These are phyloP conservation scores for Schwanniomyces occidentalis DNA, from an alignment of 805 yeast species.

Conservation along the genomic window DNA sequence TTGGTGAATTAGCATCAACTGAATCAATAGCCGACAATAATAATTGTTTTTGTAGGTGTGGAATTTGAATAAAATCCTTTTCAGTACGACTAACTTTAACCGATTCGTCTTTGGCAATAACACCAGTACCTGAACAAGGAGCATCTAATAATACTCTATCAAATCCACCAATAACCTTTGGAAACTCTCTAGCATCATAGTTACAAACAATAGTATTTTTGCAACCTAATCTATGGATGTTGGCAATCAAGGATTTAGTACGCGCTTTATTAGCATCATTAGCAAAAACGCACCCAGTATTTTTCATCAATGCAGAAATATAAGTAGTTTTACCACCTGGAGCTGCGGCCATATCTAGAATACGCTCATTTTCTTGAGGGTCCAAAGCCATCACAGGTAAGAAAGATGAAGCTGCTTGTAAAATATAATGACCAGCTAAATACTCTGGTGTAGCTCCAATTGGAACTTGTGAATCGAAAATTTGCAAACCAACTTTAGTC, in stretches of 20 bases:
- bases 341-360: slow-evolving; percentile 98
- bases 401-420: slow-evolving; percentile 98
- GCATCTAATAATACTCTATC: slow-evolving; percentile 95
- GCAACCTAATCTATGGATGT: slow-evolving; percentile 95
- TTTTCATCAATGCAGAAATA: slow-evolving; percentile 93
- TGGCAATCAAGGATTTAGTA: slow-evolving; percentile 94
- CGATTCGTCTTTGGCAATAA: slow-evolving; percentile 93
- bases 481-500: slow-evolving; percentile 97
- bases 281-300: slow-evolving; percentile 96
- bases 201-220: slow-evolving; percentile 95
- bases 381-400: slow-evolving; percentile 96
- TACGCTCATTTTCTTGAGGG: slow-evolving; percentile 96
- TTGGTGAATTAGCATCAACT: slow-evolving; percentile 87
- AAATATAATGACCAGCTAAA: slow-evolving; percentile 93
- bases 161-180: slow-evolving; percentile 97
- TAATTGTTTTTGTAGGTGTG: slow-evolving; percentile 94
- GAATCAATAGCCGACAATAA: slow-evolving; percentile 94
- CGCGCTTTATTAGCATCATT: slow-evolving; percentile 96
- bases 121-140: slow-evolving; percentile 99
- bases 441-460: slow-evolving; percentile 99
- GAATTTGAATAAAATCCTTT: slow-evolving; percentile 94
- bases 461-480: slow-evolving; percentile 98
- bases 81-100: slow-evolving; percentile 93
- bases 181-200: slow-evolving; percentile 98
- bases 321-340: slow-evolving; percentile 99